phyloP scores from a whole-genome alignment of 2,329 filamentous ascomycete species.

The Monilinia polystroma region DNA sequence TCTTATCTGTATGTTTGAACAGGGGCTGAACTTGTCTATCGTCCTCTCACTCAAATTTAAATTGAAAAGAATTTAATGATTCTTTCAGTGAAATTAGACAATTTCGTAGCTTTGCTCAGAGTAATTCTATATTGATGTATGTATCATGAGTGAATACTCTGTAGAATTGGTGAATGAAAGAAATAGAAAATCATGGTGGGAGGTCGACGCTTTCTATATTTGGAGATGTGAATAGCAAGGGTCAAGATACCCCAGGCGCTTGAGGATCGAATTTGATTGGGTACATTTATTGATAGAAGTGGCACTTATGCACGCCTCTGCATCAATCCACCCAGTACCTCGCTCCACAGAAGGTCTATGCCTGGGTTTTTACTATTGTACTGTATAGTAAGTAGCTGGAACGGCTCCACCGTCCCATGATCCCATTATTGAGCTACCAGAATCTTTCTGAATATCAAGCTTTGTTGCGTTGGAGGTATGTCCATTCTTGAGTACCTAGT shows the following conservation, averaged over 20 bases:
- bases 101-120: no score
- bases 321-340: constrained; percentile 14
- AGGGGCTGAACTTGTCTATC: neutral
- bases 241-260: constrained; percentile 15
- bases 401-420: constrained; percentile 3
- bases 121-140: no score
- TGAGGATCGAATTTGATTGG: constrained; percentile 8
- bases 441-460: neutral
- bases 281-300: neutral
- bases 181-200: neutral
- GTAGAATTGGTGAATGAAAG: neutral
- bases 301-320: constrained; percentile 16
- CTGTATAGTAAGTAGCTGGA: neutral
- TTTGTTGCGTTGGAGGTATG: neutral
- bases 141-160: no score
- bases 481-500: no score
- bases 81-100: no score
- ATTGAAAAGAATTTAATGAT: no score
- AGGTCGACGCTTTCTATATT: constrained; percentile 13
- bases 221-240: neutral
- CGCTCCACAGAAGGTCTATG: constrained; percentile 14
- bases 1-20: constrained; percentile 17
- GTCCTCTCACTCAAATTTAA: neutral
- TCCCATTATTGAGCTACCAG: neutral
- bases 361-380: neutral